phyloP scores from a whole-genome alignment of 306 rosid genomes.

The Dalbergia oliveri region DNA sequence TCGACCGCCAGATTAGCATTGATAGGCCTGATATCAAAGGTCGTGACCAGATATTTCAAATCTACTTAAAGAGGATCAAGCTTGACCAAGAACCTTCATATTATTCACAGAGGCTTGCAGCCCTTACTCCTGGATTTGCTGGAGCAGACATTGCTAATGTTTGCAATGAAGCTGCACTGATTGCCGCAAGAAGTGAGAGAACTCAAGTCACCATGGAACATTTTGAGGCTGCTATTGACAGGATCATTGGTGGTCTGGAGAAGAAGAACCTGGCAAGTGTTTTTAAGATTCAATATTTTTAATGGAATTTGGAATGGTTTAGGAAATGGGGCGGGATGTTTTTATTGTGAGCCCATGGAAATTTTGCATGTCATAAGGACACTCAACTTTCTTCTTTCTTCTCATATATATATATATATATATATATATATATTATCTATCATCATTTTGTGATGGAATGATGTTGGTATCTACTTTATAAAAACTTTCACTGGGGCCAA shows the following conservation, averaged over 20 bases:
- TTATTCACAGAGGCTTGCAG: constrained; percentile 92
- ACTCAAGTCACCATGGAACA: constrained; percentile 72
- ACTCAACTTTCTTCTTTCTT: constrained; percentile 4
- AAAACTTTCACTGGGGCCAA: too few species aligned
- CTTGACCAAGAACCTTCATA: constrained; percentile 85
- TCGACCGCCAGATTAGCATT: constrained; percentile 83
- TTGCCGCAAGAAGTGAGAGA: constrained; percentile 85
- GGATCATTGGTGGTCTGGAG: constrained; percentile 96
- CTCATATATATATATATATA: too few species aligned
- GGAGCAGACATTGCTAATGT: constrained; percentile 99
- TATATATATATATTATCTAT: too few species aligned
- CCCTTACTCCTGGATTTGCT: constrained; percentile 97
- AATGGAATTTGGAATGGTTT: background rate
- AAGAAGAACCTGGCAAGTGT: constrained; percentile 83
- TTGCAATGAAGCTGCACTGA: constrained; percentile 94
- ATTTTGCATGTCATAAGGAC: background rate
- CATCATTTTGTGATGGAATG: background rate
- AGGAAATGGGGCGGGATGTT: background rate
- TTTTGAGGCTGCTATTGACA: constrained; percentile 92
- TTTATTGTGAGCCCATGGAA: background rate
- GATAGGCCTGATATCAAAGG: constrained; percentile 95
- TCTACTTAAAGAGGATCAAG: constrained; percentile 83
- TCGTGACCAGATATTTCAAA: constrained; percentile 86
- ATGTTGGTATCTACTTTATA: background rate
- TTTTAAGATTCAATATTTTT: background rate